Percentiles rank a stretch among this genome's conserved stretches.
phyloP scores from a whole-genome alignment of 306 rosid species.

The Acacia melanoxylon region DNA sequence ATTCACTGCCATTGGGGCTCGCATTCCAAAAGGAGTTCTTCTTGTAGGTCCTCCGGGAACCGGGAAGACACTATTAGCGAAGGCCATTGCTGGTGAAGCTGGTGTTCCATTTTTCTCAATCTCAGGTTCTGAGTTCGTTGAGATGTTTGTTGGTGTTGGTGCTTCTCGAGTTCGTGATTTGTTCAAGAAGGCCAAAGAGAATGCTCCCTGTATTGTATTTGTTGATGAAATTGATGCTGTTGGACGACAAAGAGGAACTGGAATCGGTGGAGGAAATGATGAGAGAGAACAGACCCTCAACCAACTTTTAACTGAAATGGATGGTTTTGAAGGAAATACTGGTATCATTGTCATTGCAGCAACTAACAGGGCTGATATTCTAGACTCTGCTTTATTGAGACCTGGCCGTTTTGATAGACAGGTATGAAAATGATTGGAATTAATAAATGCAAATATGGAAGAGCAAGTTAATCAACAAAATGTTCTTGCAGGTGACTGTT shows the following conservation, averaged over 20 bases:
- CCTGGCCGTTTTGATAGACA: conserved; percentile 98
- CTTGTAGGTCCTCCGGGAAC: conserved; percentile 99
- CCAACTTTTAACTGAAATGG: conserved; percentile 99
- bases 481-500: conserved; percentile 73
- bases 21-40: conserved; percentile 98
- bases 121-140: conserved; percentile 97
- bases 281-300: conserved; percentile 98
- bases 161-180: conserved; percentile 98
- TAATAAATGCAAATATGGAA: conserved; percentile 6
- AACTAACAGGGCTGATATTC: conserved; percentile 97
- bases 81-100: conserved; percentile 99
- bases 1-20: conserved; percentile 98
- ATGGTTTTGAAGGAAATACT: conserved; percentile 96
- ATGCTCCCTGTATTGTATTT: conserved; percentile 99
- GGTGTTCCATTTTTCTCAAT: conserved; percentile 98
- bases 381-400: conserved; percentile 91
- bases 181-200: conserved; percentile 98
- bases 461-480: conserved; percentile 11
- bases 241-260: conserved; percentile 96
- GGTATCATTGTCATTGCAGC: conserved; percentile 98
- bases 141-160: conserved; percentile 99
- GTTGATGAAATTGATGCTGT: conserved; percentile 99
- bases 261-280: conserved; percentile 98
- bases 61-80: conserved; percentile 91
- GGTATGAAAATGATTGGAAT: conserved; percentile 38